Evolutionary conservation across 805 yeast genomes (phyloP).

Genomic region (Tetrapisispora nanseiensis): DNA sequence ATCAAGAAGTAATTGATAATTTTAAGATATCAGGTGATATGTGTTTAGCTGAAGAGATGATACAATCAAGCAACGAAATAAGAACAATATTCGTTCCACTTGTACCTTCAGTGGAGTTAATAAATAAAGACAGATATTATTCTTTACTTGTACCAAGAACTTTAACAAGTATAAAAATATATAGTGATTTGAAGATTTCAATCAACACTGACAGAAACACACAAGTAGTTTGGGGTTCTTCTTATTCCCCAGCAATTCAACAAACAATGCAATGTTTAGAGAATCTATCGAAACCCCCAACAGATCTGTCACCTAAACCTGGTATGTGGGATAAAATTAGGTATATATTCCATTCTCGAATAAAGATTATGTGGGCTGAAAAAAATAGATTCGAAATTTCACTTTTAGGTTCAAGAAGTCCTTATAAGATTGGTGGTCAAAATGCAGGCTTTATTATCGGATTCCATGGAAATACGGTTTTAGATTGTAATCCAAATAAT

Average conservation of each 20-base stretch:
- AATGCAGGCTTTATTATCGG: slow-evolving; percentile 71
- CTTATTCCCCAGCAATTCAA: slow-evolving; percentile 75
- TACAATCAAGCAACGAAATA: slow-evolving; percentile 40
- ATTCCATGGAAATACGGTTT: slow-evolving; percentile 52
- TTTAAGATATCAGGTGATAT: slow-evolving; percentile 50
- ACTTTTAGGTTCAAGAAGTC: slow-evolving; percentile 69
- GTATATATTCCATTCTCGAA: slow-evolving; percentile 63
- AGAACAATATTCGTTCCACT: slow-evolving; percentile 56
- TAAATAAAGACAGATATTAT: slow-evolving; percentile 36
- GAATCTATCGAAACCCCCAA: slow-evolving; percentile 78
- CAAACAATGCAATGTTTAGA: slow-evolving; percentile 71
- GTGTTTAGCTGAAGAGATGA: slow-evolving; percentile 57
- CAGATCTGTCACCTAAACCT: slow-evolving; percentile 73
- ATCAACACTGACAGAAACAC: slow-evolving; percentile 50
- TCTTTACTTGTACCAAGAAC: slow-evolving; percentile 64
- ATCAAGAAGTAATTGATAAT: slow-evolving; percentile 24
- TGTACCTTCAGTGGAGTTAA: slow-evolving; percentile 36
- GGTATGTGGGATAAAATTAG: slow-evolving; percentile 93
- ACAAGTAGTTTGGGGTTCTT: slow-evolving; percentile 73
- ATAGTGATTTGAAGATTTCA: slow-evolving; percentile 46
- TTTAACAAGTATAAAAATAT: slow-evolving; percentile 63
- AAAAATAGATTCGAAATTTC: slow-evolving; percentile 46
- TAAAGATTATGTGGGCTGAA: slow-evolving; percentile 42
- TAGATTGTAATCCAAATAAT: slow-evolving; percentile 55
- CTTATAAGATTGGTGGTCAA: slow-evolving; percentile 57